Evolutionary conservation across 2,329 filamentous ascomycete species (phyloP).

Genomic region (Arthroderma uncinatum): DNA sequence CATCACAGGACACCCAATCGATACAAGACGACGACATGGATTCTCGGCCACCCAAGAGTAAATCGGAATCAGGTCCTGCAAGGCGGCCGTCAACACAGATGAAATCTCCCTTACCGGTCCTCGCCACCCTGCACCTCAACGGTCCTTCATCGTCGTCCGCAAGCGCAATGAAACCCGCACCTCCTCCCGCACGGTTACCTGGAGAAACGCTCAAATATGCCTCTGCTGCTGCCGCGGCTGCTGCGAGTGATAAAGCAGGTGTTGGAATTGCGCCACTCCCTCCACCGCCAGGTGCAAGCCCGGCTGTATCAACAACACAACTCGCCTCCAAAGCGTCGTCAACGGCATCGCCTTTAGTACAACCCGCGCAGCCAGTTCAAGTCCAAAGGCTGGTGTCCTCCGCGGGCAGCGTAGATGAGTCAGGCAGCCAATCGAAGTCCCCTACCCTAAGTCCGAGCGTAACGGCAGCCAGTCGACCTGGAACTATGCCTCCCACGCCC

Average conservation of each 20-base stretch:
- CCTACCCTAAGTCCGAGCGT: slow-evolving; percentile 40
- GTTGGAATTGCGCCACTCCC: slow-evolving; percentile 89
- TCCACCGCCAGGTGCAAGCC: slow-evolving; percentile 60
- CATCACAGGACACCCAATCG: slow-evolving; percentile 92
- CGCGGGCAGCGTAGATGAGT: slow-evolving; percentile 32
- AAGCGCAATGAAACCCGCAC: slow-evolving; percentile 80
- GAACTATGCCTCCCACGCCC: slow-evolving; percentile 37
- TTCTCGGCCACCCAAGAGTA: slow-evolving; percentile 43
- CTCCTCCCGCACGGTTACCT: slow-evolving; percentile 67
- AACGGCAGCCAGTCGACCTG: slow-evolving; percentile 28
- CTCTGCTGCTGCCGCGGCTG: slow-evolving; percentile 85
- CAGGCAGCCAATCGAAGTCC: slow-evolving; percentile 39
- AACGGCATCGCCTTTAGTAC: slow-evolving; percentile 46
- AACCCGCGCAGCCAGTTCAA: slow-evolving; percentile 39
- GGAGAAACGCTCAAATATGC: slow-evolving; percentile 94
- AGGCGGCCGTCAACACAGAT: slow-evolving; percentile 77
- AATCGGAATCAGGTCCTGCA: slow-evolving; percentile 48
- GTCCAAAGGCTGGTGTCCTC: slow-evolving; percentile 28
- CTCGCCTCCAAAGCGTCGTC: slow-evolving; percentile 45
- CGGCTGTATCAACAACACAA: slow-evolving; percentile 41
- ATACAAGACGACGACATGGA: slow-evolving; percentile 82
- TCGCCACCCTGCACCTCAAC: slow-evolving; percentile 72
- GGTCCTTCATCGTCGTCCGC: slow-evolving; percentile 38
- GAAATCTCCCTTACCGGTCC: slow-evolving; percentile 85
- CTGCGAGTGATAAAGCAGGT: slow-evolving; percentile 74